Base-by-base conservation (phyloP, 2,329 filamentous ascomycete genomes). In the Atkinsonella hypoxylon region DNA sequence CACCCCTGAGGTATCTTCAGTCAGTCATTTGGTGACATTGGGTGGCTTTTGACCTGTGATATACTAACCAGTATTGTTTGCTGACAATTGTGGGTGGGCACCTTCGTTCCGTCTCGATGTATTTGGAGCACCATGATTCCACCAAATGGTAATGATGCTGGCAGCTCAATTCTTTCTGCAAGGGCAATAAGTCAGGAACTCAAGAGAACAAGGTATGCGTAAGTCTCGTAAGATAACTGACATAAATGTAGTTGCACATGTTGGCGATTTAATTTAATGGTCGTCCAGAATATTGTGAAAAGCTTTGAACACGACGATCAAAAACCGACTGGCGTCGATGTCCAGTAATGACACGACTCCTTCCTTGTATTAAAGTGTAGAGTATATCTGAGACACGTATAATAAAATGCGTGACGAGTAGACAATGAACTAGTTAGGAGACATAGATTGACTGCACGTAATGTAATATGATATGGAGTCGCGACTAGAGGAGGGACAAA, bases 211-310 rank as follows among this genome's bases (percentile, higher is more conserved):
- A 13, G 41, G 7, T 6, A 22, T 42, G 32, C 7, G 3, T n/a
- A 3, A 4, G 7, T 18, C 34, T 34, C 17, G 26, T 4, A 39
- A 38, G 17, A 20, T 17, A 22, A 61, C 67, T 54, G 61, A 72
- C 70, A 57, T 75, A 73, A 50, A 74, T 75, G 59, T 73, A 75
- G 62, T 75, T 73, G 64, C 72, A 75, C 73, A 75, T 75, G 54
- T 52, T 68, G 51, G 45, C 32, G 8, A 11, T 10, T 4, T 10
- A n/a, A 12, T 41, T 10, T 10, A 15, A 36, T 12, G 15, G 34
- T 15, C 15, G 34, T 36, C 26, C 8, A 26, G 26, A 26, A 7
- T 26, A 26, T 26, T 26, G 26, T 3, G 5, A 26, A 2, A 26
- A 26, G 1, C 26, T 26, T 26, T 26, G 26, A 26, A 7, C 26